A percentile compares a stretch with the other conserved stretches of the same genome.
These are phyloP conservation scores for Acacia acuminata DNA, from an alignment of 306 rosid genomes.

Conservation along the genomic window DNA sequence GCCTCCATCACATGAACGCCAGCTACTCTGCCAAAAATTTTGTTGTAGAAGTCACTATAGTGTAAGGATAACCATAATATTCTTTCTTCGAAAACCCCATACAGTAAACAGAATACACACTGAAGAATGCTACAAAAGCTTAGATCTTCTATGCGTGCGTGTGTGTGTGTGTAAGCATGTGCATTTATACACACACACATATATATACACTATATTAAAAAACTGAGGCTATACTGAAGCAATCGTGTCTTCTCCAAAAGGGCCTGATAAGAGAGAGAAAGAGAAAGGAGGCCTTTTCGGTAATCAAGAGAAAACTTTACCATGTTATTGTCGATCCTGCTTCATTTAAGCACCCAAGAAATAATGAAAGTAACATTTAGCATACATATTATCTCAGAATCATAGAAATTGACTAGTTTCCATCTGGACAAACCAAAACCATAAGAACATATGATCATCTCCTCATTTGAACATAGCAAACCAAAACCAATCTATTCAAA, in stretches of 20 bases:
- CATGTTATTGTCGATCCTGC: background rate
- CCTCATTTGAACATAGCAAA: background rate
- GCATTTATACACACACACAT: background rate
- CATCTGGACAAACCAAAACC: background rate
- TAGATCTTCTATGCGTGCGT: background rate
- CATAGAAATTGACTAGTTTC: background rate
- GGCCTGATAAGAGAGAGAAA: background rate
- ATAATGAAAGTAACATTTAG: background rate
- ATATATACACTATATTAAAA: background rate
- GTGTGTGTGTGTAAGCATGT: background rate
- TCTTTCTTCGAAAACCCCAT: conserved; percentile 11
- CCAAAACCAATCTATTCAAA: background rate
- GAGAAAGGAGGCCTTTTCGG: background rate
- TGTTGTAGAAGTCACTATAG: conserved; percentile 41
- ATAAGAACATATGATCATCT: background rate
- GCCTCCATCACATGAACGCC: conserved; percentile 73
- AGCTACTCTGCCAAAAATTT: conserved; percentile 69
- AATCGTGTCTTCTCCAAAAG: background rate
- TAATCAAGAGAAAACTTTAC: background rate
- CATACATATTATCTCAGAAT: background rate
- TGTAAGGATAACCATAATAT: conserved; percentile 11
- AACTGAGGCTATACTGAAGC: background rate
- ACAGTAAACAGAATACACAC: conserved; percentile 2
- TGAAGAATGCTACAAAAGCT: background rate
- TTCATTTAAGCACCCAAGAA: background rate